Evolutionary conservation across 257 asterid species (phyloP).

Genomic region (Eucommia ulmoides): DNA sequence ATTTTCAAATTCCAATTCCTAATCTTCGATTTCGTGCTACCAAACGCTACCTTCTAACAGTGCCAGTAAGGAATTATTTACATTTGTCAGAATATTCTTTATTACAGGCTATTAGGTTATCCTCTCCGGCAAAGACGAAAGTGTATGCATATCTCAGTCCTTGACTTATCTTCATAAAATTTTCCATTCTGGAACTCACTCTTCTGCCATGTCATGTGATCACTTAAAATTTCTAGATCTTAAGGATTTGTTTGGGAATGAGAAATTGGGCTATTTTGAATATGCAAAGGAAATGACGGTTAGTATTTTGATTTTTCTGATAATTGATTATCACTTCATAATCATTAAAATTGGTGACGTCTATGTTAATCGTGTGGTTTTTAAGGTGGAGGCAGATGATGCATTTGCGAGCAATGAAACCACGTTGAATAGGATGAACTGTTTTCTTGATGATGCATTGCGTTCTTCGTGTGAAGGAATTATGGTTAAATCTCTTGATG

Average conservation of each 20-base stretch:
- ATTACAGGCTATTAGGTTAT: slow-evolving; percentile 59
- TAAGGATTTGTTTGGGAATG: slow-evolving; percentile 53
- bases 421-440: slow-evolving; percentile 44
- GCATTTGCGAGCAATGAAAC: slow-evolving; percentile 49
- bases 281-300: slow-evolving; percentile 75
- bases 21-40: too few species aligned
- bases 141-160: slow-evolving; percentile 51
- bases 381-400: slow-evolving; percentile 60
- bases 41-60: too few species aligned
- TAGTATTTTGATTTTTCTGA: slow-evolving; percentile 19
- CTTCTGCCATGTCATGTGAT: too few species aligned
- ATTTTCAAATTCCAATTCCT: too few species aligned
- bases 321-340: too few species aligned
- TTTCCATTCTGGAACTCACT: too few species aligned
- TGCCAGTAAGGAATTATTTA: too few species aligned
- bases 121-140: slow-evolving; percentile 69
- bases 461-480: slow-evolving; percentile 81
- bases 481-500: slow-evolving; percentile 78
- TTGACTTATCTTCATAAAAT: too few species aligned
- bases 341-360: neutral
- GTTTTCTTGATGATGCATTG: slow-evolving; percentile 55
- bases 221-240: slow-evolving; percentile 41
- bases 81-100: slow-evolving; percentile 10
- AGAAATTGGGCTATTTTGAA: slow-evolving; percentile 64
- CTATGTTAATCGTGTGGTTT: slow-evolving; percentile 11